Base-by-base conservation (phyloP, 495 filamentous ascomycete genomes). In the Pyrenopolyporus hunteri region DNA sequence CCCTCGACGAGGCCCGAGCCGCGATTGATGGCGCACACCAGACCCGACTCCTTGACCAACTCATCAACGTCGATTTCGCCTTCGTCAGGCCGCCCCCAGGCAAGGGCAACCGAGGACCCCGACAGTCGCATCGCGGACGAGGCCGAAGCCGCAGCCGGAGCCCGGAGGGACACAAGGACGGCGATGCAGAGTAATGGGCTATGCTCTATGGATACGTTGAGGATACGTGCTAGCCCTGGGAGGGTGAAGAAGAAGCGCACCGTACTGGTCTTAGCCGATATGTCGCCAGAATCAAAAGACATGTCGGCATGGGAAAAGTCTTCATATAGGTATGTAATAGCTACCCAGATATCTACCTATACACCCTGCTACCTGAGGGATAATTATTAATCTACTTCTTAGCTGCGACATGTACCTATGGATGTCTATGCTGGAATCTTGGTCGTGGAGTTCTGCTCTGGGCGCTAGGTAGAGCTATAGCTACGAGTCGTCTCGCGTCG, bases 31-130 rank as follows among this genome's bases (percentile, higher is more conserved):
- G 87, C 63, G 88, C 91, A 43, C 85, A 96, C 73, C 82, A 85
- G 23, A 83, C 83, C 25, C 93, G 96, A 74, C 76, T 98, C 26
- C 86, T 99, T 23, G 94, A 98, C 59, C 92, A 98, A 80, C 95
- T 90, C 1, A 87, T 99, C 40, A 72, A 82, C 42, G 92, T 96
- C 37, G 95, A 99, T 78, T 99, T 93, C 73, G 95, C 93, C 2
- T 98, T 99, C 74, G 95, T 99, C 33, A 85, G 95, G 44, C 93
- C 95, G 40, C 93, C 95, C 35, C 91, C 92, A 10, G 80, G 83
- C 14, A 85, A 87, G 70, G 73, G 72, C 36, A 77, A 75, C 11
- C 81, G 83, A 42, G 80, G 82, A n/a, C 76, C 76, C 20, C 80
- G 79, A 25, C 76, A 76, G 25, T 76, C 77, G 44, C 67, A 71